Evolutionary conservation across 169 alveolate genomes (phyloP).

Genomic region (Plasmodium berghei): DNA sequence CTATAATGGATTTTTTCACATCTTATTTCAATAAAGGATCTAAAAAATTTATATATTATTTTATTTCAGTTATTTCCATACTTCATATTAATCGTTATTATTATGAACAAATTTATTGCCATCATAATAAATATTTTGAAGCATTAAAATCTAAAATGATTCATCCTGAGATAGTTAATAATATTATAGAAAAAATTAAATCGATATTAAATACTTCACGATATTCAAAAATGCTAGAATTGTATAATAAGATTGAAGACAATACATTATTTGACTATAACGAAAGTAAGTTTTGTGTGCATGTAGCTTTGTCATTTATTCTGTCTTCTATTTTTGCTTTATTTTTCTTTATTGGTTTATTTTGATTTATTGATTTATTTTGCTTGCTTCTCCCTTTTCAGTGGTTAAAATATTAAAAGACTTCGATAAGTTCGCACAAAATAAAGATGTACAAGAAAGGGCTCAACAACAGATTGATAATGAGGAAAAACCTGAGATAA

Average conservation of each 20-base stretch:
- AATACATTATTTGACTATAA: constrained; percentile 11
- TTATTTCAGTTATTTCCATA: constrained; percentile 47
- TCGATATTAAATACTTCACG: constrained; percentile 10
- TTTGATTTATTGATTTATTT: too few species aligned
- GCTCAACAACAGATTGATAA: too few species aligned
- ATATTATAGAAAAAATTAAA: constrained; percentile 5
- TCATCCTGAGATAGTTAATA: constrained; percentile 38
- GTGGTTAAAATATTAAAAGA: too few species aligned
- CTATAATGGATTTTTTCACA: constrained; percentile 55
- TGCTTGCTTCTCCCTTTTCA: too few species aligned
- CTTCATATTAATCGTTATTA: constrained; percentile 45
- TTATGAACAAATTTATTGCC: constrained; percentile 70
- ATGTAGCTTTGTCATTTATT: neutral
- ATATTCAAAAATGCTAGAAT: constrained; percentile 9
- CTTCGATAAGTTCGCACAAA: too few species aligned
- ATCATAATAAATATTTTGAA: constrained; percentile 19
- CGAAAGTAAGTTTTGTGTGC: constrained; percentile 26
- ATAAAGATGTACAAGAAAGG: too few species aligned
- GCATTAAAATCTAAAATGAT: constrained; percentile 39
- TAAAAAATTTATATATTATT: constrained; percentile 45
- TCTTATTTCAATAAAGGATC: constrained; percentile 54
- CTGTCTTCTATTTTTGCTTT: neutral
- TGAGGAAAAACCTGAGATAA: too few species aligned
- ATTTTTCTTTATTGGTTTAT: too few species aligned
- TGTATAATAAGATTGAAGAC: constrained; percentile 16